Conservation (phyloP, 1,284 basidiomycete species). For the Rhodotorula glutinis region DNA sequence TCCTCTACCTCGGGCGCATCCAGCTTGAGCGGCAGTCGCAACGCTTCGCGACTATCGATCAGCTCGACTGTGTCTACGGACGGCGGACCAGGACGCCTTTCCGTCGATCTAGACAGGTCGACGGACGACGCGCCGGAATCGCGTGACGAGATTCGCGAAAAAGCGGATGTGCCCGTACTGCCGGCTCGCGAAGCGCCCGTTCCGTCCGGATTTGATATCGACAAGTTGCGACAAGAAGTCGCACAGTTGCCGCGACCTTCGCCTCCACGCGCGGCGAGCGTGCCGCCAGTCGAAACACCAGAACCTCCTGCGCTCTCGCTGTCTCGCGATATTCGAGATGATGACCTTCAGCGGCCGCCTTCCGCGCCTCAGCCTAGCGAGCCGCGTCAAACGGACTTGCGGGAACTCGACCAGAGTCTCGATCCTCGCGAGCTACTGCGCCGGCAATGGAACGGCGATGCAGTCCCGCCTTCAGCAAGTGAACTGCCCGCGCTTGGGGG, state of each 20-base stretch:
- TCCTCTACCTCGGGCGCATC: slow-evolving; percentile 2
- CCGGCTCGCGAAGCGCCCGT: neutral
- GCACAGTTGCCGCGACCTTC: slow-evolving; percentile 22
- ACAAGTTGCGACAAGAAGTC: slow-evolving; percentile 34
- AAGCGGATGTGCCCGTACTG: neutral
- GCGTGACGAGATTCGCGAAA: neutral
- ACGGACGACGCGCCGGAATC: neutral
- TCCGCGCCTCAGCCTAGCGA: slow-evolving; percentile 4
- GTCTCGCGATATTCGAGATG: neutral
- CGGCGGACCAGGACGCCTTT: no score
- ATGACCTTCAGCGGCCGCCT: slow-evolving; percentile 6
- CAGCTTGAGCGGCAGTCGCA: slow-evolving; percentile 1
- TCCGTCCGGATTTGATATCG: slow-evolving; percentile 27
- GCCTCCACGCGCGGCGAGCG: slow-evolving; percentile 12
- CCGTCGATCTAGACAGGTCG: neutral
- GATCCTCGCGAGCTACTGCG: slow-evolving; percentile 34
- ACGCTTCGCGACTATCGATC: slow-evolving; percentile 12
- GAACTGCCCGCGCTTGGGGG: neutral
- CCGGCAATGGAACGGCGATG: slow-evolving; percentile 32
- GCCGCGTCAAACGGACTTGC: slow-evolving; percentile 27
- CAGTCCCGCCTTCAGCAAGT: neutral
- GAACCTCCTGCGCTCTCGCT: neutral
- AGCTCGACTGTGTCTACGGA: neutral
- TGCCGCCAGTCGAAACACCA: slow-evolving; percentile 1
- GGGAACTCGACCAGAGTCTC: slow-evolving; percentile 30